Percentiles rank a stretch among this genome's conserved stretches.
Conservation (phyloP, 305 asterid species). For the Euphrasia arctica region DNA sequence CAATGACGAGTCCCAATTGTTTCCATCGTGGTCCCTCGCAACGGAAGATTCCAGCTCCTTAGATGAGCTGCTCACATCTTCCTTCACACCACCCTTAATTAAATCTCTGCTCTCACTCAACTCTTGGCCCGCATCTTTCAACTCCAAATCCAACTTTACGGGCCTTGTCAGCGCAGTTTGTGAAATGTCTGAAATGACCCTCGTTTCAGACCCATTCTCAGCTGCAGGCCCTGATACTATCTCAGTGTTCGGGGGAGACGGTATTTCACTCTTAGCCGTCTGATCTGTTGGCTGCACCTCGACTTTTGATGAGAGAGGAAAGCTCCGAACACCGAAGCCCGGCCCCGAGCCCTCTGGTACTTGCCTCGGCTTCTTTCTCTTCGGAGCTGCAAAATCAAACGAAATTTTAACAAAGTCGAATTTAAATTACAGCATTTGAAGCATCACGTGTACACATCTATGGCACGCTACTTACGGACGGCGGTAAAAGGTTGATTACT, state of each 20-base stretch:
- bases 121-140: constrained; percentile 41
- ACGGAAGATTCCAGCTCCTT: constrained; percentile 49
- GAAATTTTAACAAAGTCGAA: neutral
- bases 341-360: constrained; percentile 52
- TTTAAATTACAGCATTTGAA: neutral
- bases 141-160: constrained; percentile 45
- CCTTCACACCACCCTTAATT: constrained; percentile 31
- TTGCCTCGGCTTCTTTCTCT: constrained; percentile 75
- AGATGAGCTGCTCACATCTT: constrained; percentile 43
- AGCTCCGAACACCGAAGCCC: constrained; percentile 40
- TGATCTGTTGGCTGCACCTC: constrained; percentile 44
- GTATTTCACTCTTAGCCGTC: constrained; percentile 49
- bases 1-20: constrained; percentile 36
- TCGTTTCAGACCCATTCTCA: constrained; percentile 47
- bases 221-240: constrained; percentile 44
- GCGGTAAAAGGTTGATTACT: constrained; percentile 54
- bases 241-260: constrained; percentile 55
- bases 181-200: constrained; percentile 25
- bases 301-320: constrained; percentile 45
- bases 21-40: constrained; percentile 40
- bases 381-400: constrained; percentile 48
- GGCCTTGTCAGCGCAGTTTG: constrained; percentile 39
- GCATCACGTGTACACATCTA: neutral
- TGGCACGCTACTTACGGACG: constrained; percentile 61
- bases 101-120: constrained; percentile 38